Evolutionary conservation across 2,329 filamentous ascomycete species (phyloP), one percentile per base, ranked within the genome.

Genomic region (Sporothrix luriei): DNA sequence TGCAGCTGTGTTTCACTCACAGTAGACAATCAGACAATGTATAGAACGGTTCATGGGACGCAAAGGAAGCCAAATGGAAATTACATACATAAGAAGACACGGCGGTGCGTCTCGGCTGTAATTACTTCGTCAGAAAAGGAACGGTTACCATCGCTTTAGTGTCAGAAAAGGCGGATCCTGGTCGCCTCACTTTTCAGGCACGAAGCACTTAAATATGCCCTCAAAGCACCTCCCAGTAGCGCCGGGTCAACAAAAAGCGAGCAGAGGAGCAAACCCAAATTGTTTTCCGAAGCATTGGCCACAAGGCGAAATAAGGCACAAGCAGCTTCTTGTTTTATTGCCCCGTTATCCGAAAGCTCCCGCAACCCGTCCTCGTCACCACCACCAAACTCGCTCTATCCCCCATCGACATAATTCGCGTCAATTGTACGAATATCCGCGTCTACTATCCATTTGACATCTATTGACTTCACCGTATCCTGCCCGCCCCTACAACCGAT

Each of bases 291-390:
- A 61, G 57, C 62, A 48, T 54, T 24, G 33, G 62, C 13, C 26
- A 67, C 21, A 16, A 59, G 55, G 38, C 55, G n/a, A 61, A 61
- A 61, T 46, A 64, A 65, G 57, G 43, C 57, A 62, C 38, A 70
- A 68, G 55, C 48, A 70, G 69, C 69, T 68, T 33, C 57, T 62
- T 48, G 52, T 62, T 68, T 71, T 69, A 46, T 43, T 72, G 67
- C 29, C 29, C 70, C 69, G 69, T 49, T 68, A 73, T 68, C 72
- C 72, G 72, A 73, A 70, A 72, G 72, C 70, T 71, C 69, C 72
- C 72, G 72, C 26, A 68, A 64, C 62, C 43, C 62, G 59, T 59
- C 52, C 48, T 69, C 61, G 66, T 66, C 64, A 46, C 52, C 48
- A 49, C 9, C 62, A 54, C 14, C 40, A 43, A 43, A 62, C 16